Conservation (phyloP, 345 rosid species). For the Hypericum perforatum region DNA sequence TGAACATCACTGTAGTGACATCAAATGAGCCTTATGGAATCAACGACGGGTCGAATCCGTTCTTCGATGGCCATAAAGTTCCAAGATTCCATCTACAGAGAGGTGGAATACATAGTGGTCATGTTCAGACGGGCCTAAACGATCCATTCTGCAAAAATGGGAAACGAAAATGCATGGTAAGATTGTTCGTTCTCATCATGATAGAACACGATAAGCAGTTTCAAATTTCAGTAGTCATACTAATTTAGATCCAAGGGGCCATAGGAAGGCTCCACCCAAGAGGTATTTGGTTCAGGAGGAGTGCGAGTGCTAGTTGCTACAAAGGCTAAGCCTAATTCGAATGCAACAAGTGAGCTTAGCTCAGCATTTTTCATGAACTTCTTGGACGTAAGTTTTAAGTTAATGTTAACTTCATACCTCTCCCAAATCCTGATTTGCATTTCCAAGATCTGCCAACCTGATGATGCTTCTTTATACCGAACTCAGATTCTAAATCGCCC, state of each 20-base stretch:
- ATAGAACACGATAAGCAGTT: not conserved
- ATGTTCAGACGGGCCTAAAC: slow-evolving; percentile 57
- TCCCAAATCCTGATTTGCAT: not conserved
- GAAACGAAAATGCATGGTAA: slow-evolving; percentile 77
- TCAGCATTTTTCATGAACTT: slow-evolving; percentile 63
- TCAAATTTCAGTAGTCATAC: not conserved
- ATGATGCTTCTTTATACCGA: not conserved
- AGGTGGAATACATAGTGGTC: slow-evolving; percentile 83
- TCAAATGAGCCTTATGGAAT: slow-evolving; percentile 68
- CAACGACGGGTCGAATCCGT: slow-evolving; percentile 72
- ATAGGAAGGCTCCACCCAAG: slow-evolving; percentile 80
- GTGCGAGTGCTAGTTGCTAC: slow-evolving; percentile 74
- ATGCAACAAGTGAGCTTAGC: slow-evolving; percentile 37
- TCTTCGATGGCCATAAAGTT: slow-evolving; percentile 42
- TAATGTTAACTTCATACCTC: not conserved
- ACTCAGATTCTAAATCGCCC: slow-evolving; percentile 63
- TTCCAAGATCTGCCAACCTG: not conserved
- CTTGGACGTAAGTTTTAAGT: slow-evolving; percentile 53
- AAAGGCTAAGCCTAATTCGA: slow-evolving; percentile 47
- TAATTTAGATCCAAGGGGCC: not conserved
- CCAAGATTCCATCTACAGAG: slow-evolving; percentile 49
- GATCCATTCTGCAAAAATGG: slow-evolving; percentile 64
- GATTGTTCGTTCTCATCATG: not conserved
- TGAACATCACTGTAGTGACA: slow-evolving; percentile 76
- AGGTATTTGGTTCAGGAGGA: slow-evolving; percentile 42